Evolutionary conservation across 257 asterid genomes (phyloP), one percentile per base, ranked within the genome.

Genomic region (Cynanchum wilfordii): DNA sequence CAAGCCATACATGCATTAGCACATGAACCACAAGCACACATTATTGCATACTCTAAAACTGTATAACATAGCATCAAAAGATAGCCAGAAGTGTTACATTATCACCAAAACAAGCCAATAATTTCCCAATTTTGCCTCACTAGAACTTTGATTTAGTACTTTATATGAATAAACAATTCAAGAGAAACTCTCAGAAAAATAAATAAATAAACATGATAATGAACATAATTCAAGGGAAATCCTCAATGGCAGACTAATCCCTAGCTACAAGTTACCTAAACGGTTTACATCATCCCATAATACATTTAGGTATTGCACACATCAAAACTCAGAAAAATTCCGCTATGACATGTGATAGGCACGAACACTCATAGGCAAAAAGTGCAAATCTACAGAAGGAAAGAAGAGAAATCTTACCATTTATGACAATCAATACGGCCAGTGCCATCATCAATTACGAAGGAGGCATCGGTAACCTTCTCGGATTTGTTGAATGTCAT

Each of bases 391-490:
- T 63, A 7, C 36, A 73, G 8, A 6, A 25, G 10, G 7, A 29
- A 20, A 27, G 17, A 73, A 29, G 15, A 20, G 27, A 45, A 16
- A 8, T n/a, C 66, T 72, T 59, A 89, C 99, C 99, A 94, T 89
- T 85, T 85, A 36, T 71, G 84, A 79, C 99, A 91, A 27, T 79
- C 84, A 71, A 92, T 82, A 10, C 98, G 95, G 27, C 96, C 98
- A 0, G 99, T 90, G 67, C 96, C 97, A 82, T 95, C 99, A 81
- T 95, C 98, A 38, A 95, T 76, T 56, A 75, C 79, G 55, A 95
- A 95, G 1, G 89, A 76, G 33, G 79, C 89, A 82, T 88, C 94
- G 5, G 95, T 87, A 11, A 76, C 84, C 84, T 87, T 86, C 33
- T 71, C 86, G 6, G 89, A 70, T 78, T 84, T 92, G 25, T 91